Percentiles rank a stretch among this genome's conserved stretches.
Evolutionary conservation across 1,139 yeast species (phyloP).

Genomic region (Saccharomyces hybrid): DNA sequence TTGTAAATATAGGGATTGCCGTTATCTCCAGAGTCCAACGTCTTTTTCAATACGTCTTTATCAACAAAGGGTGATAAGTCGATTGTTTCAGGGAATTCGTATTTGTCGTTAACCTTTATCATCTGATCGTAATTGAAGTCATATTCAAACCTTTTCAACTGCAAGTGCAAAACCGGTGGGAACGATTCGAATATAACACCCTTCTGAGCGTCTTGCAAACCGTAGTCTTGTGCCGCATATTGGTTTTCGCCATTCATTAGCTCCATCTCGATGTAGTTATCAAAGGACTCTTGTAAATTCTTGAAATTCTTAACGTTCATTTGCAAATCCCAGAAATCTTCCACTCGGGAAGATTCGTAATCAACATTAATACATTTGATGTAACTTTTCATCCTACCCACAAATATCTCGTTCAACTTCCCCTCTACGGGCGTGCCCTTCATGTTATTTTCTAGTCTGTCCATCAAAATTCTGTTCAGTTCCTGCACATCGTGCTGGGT

Average conservation of each 20-base stretch:
- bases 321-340: slow-evolving; percentile 98
- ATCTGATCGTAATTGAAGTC: slow-evolving; percentile 85
- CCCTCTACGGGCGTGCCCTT: slow-evolving; percentile 82
- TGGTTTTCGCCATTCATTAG: slow-evolving; percentile 90
- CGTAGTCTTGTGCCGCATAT: slow-evolving; percentile 86
- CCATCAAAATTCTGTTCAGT: slow-evolving; percentile 91
- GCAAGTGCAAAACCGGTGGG: slow-evolving; percentile 90
- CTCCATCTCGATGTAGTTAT: slow-evolving; percentile 82
- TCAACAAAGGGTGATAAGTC: slow-evolving; percentile 77
- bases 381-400: slow-evolving; percentile 93
- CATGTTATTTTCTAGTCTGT: slow-evolving; percentile 84
- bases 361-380: slow-evolving; percentile 93
- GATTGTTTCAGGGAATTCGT: slow-evolving; percentile 79
- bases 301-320: slow-evolving; percentile 81
- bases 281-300: slow-evolving; percentile 66
- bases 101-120: slow-evolving; percentile 86
- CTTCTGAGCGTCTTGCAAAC: slow-evolving; percentile 92
- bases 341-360: slow-evolving; percentile 84
- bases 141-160: slow-evolving; percentile 87
- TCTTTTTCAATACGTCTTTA: slow-evolving; percentile 41
- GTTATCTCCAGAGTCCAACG: background rate
- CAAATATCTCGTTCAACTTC: slow-evolving; percentile 72
- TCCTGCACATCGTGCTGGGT: slow-evolving; percentile 98
- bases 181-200: slow-evolving; percentile 88
- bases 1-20: slow-evolving; percentile 65